Conservation (phyloP, 148 eudicot species). For the Suaeda aralocaspica region DNA sequence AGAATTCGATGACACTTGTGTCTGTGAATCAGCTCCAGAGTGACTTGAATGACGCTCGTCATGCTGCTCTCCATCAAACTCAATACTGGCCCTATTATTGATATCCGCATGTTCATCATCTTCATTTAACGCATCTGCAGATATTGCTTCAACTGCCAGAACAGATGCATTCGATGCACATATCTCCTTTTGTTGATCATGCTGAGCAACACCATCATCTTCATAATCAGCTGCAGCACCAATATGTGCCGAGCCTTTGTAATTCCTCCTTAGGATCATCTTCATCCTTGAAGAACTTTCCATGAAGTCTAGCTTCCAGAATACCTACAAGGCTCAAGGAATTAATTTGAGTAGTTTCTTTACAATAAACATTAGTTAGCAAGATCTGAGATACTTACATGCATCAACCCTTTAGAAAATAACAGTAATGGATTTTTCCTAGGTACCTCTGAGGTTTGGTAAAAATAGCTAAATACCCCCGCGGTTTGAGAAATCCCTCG, state of each 20-base stretch:
- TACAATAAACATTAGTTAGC: background rate
- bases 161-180: constrained; percentile 69
- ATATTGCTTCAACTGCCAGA: constrained; percentile 76
- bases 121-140: constrained; percentile 59
- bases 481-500: too few relatives aligned
- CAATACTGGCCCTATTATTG: constrained; percentile 36
- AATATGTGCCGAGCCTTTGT: constrained; percentile 70
- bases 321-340: constrained; percentile 41
- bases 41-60: constrained; percentile 42
- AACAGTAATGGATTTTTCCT: too few relatives aligned
- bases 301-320: constrained; percentile 89
- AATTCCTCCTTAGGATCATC: constrained; percentile 71
- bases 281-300: constrained; percentile 96
- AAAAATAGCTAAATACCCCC: too few relatives aligned
- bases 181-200: constrained; percentile 36
- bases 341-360: background rate
- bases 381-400: background rate
- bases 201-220: constrained; percentile 38
- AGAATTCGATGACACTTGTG: constrained; percentile 41
- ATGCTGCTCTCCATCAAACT: constrained; percentile 40
- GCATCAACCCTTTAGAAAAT: background rate
- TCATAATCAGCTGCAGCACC: constrained; percentile 93
- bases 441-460: too few relatives aligned
- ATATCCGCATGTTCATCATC: constrained; percentile 58
- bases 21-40: constrained; percentile 48